Evolutionary conservation across 2,329 filamentous ascomycete genomes (phyloP).

Genomic region (Fusarium anguioides): DNA sequence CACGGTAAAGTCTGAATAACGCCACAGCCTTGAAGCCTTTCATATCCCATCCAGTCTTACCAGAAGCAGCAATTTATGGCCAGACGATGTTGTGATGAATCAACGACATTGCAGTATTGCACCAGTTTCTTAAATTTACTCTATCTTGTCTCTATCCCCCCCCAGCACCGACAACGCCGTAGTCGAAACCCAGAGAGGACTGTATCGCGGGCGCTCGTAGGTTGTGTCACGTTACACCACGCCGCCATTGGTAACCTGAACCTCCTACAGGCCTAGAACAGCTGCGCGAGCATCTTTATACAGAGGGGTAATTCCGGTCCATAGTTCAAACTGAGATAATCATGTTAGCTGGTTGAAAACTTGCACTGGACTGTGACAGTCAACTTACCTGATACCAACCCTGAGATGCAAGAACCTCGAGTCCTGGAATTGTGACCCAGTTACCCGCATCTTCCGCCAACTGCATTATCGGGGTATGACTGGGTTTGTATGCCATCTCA

Average conservation of each 20-base stretch:
- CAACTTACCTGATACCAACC: conserved; percentile 82
- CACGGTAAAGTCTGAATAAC: conserved; percentile 23
- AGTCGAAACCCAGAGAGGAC: background rate
- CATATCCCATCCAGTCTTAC: conserved; percentile 14
- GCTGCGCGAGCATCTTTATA: conserved; percentile 75
- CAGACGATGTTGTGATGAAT: background rate
- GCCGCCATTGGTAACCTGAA: background rate
- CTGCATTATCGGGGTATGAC: conserved; percentile 84
- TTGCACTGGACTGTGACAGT: background rate
- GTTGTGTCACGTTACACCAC: conserved; percentile 5
- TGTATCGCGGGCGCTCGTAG: background rate
- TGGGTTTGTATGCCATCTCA: conserved; percentile 97
- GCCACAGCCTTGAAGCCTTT: conserved; percentile 19
- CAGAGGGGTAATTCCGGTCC: conserved; percentile 83
- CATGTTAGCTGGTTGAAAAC: conserved; percentile 31
- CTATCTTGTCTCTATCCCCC: background rate
- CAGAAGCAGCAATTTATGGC: conserved; percentile 10
- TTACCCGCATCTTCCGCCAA: conserved; percentile 76
- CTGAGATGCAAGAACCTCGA: conserved; percentile 91
- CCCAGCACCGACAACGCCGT: conserved; percentile 22
- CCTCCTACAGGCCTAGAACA: conserved; percentile 56
- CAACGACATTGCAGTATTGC: background rate
- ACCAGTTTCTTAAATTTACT: conserved; percentile 7
- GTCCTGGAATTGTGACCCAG: conserved; percentile 86
- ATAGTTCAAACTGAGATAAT: conserved; percentile 74